Evolutionary conservation across 2,329 filamentous ascomycete species (phyloP).

Genomic region (Exutisphaerella laricina): DNA sequence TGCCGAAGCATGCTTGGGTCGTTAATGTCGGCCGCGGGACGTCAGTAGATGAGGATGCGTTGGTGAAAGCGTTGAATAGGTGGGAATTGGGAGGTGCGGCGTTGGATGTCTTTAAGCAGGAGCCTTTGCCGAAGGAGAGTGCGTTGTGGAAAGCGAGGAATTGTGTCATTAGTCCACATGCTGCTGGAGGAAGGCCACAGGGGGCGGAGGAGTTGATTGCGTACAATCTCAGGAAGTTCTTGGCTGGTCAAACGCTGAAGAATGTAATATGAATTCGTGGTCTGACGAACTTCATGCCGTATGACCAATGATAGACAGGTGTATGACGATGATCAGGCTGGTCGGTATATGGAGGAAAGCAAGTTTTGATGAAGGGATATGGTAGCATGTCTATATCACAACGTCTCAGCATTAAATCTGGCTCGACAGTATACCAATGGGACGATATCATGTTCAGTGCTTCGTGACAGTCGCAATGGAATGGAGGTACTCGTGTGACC

Average conservation of each 20-base stretch:
- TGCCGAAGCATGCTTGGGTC: slow-evolving; percentile 59
- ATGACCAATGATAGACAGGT: not conserved
- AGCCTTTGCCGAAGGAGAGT: slow-evolving; percentile 47
- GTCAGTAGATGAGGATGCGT: slow-evolving; percentile 49
- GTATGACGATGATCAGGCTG: not conserved
- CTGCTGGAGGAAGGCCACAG: slow-evolving; percentile 57
- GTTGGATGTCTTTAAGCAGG: slow-evolving; percentile 47
- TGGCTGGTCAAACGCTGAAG: slow-evolving; percentile 55
- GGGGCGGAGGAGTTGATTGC: slow-evolving; percentile 55
- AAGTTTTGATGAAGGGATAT: not conserved
- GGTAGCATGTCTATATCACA: too few relatives aligned
- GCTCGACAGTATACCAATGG: too few relatives aligned
- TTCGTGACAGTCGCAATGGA: too few relatives aligned
- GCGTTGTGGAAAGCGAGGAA: slow-evolving; percentile 50
- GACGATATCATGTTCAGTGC: too few relatives aligned
- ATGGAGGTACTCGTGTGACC: too few relatives aligned
- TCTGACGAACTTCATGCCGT: not conserved
- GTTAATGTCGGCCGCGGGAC: slow-evolving; percentile 66
- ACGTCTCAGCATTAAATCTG: too few relatives aligned
- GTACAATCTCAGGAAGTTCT: slow-evolving; percentile 55
- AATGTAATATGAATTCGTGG: slow-evolving; percentile 42
- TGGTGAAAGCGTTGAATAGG: slow-evolving; percentile 43
- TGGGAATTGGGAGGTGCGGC: slow-evolving; percentile 46
- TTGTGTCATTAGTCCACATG: slow-evolving; percentile 51
- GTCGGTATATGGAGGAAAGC: not conserved